A percentile compares a stretch with the other conserved stretches of the same genome.
These are phyloP conservation scores for Colletotrichum costaricense DNA, from an alignment of 2,329 filamentous ascomycete species.

Conservation along the genomic window DNA sequence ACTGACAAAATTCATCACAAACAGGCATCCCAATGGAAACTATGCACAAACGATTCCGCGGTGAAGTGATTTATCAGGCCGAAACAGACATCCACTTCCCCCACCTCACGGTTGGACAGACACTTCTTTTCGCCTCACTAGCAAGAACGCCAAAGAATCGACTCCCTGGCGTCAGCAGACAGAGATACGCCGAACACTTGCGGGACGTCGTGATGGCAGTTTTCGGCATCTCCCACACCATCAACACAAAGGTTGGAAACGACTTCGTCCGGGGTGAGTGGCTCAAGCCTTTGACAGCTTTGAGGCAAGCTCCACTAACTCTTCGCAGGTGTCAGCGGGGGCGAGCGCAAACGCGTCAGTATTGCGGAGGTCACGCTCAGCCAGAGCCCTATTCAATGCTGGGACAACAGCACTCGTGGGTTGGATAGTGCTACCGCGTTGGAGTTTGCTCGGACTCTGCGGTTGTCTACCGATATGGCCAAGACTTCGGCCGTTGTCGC, in stretches of 20 bases:
- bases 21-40: slow-evolving; percentile 31
- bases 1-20: slow-evolving; percentile 47
- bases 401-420: slow-evolving; percentile 62
- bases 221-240: slow-evolving; percentile 64
- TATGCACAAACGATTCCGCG: slow-evolving; percentile 50
- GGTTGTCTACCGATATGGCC: slow-evolving; percentile 40
- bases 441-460: slow-evolving; percentile 40
- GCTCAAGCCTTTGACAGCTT: too few relatives aligned
- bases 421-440: slow-evolving; percentile 41
- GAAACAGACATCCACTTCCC: slow-evolving; percentile 75
- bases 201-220: slow-evolving; percentile 65
- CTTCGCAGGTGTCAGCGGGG: slow-evolving; percentile 57
- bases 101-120: slow-evolving; percentile 68
- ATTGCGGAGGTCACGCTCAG: slow-evolving; percentile 48
- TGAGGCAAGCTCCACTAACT: too few relatives aligned
- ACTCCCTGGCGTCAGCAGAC: slow-evolving; percentile 66
- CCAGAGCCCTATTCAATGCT: slow-evolving; percentile 42
- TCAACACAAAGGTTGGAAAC: slow-evolving; percentile 65
- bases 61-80: slow-evolving; percentile 75
- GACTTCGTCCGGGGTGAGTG: slow-evolving; percentile 58
- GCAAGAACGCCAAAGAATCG: slow-evolving; percentile 54
- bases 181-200: slow-evolving; percentile 60
- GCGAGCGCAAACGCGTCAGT: slow-evolving; percentile 58
- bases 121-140: slow-evolving; percentile 68
- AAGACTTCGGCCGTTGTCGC: slow-evolving; percentile 40